A percentile compares a stretch with the other conserved stretches of the same genome.
Evolutionary conservation across 768 basidiomycete species (phyloP).

Genomic region (Calocera viscosa): DNA sequence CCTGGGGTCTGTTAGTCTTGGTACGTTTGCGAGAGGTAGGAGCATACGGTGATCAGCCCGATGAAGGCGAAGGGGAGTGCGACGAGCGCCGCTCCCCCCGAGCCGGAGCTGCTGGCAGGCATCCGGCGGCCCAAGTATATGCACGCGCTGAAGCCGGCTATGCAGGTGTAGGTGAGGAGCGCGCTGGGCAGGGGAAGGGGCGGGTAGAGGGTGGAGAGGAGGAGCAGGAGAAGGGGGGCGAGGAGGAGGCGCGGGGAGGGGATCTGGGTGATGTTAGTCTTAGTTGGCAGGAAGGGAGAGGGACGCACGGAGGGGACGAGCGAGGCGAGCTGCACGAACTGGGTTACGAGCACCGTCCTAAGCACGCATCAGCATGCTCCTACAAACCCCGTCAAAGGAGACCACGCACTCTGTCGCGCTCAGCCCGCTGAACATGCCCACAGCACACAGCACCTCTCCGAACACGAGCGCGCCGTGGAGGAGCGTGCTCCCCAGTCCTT

Average conservation of each 20-base stretch:
- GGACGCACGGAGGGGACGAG: not conserved
- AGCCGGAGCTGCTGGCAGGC: not conserved
- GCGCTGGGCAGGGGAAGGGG: not conserved
- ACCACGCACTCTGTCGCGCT: not conserved
- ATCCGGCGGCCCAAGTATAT: not conserved
- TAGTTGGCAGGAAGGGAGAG: not conserved
- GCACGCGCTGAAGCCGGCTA: not conserved
- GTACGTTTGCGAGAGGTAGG: not conserved
- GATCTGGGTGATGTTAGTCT: not conserved
- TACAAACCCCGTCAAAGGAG: not conserved
- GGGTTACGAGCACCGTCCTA: not conserved
- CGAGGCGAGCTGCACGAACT: not conserved
- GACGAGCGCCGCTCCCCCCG: not conserved
- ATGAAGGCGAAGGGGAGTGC: not conserved
- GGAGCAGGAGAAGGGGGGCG: not conserved
- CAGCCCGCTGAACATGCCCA: not conserved
- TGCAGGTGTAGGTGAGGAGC: not conserved
- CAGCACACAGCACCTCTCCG: not conserved
- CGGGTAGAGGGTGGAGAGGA: constrained; percentile 11
- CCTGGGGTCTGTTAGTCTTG: constrained; percentile 1
- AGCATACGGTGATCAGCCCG: not conserved
- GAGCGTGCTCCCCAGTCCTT: not conserved
- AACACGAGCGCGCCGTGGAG: not conserved
- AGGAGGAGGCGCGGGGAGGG: not conserved
- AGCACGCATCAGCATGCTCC: not conserved